Conservation (phyloP, 106 monocot species). For the Allium cepa region DNA sequence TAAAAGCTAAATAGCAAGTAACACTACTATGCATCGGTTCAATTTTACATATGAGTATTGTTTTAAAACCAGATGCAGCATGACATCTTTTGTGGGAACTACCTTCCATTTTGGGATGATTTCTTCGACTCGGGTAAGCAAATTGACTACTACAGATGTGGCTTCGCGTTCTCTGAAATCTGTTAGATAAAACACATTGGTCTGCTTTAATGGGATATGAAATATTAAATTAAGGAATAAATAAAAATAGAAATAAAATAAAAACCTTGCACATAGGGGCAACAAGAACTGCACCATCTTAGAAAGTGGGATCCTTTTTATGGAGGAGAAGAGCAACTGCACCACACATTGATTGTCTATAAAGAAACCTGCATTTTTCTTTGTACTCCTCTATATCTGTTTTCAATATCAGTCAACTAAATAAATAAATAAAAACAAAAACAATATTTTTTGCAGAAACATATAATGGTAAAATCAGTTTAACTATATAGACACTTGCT, state of each 20-base stretch:
- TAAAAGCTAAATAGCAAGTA: no score
- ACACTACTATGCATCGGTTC: no score
- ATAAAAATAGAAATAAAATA: background rate
- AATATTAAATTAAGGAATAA: background rate
- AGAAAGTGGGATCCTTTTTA: conserved; percentile 59
- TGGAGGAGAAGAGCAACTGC: conserved; percentile 86
- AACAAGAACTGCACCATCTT: conserved; percentile 86
- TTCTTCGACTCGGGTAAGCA: conserved; percentile 71
- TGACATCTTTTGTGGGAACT: conserved; percentile 89
- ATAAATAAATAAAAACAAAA: background rate
- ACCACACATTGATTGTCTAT: conserved; percentile 98
- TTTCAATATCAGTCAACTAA: background rate
- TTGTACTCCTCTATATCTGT: conserved; percentile 45
- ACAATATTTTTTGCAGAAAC: background rate
- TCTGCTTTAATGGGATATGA: background rate
- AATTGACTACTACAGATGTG: conserved; percentile 70
- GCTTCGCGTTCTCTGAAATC: conserved; percentile 97
- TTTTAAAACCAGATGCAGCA: background rate
- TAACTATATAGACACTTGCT: background rate
- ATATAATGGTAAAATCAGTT: background rate
- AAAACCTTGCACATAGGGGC: conserved; percentile 98
- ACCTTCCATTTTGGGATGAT: conserved; percentile 98
- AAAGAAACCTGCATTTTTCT: conserved; percentile 71
- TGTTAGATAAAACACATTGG: background rate
- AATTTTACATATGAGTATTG: no score